These are phyloP conservation scores for Candida nonsorbophila DNA, from an alignment of 805 yeast species.

Conservation along the genomic window DNA sequence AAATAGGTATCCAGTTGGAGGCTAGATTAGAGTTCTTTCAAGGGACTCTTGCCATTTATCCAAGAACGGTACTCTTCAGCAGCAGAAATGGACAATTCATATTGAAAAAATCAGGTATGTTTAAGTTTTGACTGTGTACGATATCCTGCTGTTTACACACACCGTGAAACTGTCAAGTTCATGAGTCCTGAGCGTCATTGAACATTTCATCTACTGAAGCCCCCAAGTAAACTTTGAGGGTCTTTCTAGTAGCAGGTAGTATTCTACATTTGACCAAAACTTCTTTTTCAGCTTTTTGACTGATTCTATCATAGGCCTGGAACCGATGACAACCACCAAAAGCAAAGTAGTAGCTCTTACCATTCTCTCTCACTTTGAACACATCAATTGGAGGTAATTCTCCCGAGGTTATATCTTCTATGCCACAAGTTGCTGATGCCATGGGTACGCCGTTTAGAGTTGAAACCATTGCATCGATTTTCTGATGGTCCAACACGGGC, in stretches of 20 bases:
- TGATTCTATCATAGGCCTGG: constrained; percentile 69
- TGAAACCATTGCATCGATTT: constrained; percentile 75
- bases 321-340: constrained; percentile 91
- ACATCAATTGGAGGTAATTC: constrained; percentile 83
- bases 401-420: constrained; percentile 48
- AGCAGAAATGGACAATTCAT: too few relatives aligned
- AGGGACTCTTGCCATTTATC: too few relatives aligned
- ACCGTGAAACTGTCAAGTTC: not conserved
- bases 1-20: too few relatives aligned
- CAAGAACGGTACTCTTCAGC: too few relatives aligned
- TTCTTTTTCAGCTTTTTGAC: constrained; percentile 27
- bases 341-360: constrained; percentile 63
- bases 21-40: too few relatives aligned
- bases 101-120: too few relatives aligned
- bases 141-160: not conserved
- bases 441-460: constrained; percentile 60
- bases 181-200: constrained; percentile 4
- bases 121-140: too few relatives aligned
- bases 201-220: constrained; percentile 54
- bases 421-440: constrained; percentile 56
- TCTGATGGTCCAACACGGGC: constrained; percentile 70
- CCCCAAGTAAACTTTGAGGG: constrained; percentile 67
- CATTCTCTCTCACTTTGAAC: constrained; percentile 58
- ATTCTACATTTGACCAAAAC: constrained; percentile 62
- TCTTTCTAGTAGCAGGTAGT: constrained; percentile 69